Base-by-base conservation (phyloP, 805 yeast genomes). In the Schwanniomyces pseudopolymorphus region DNA sequence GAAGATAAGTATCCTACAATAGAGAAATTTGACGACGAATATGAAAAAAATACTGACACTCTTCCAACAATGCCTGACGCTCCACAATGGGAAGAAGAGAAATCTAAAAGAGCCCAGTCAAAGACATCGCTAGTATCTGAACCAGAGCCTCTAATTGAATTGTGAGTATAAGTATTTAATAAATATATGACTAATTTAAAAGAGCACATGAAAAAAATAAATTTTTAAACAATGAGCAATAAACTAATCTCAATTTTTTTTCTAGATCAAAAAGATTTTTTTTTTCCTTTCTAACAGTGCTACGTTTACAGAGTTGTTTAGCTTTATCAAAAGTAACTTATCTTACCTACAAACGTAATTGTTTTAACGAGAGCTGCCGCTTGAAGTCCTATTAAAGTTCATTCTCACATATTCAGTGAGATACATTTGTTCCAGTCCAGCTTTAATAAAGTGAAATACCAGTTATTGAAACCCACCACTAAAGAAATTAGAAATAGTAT, bases 341-440 rank as follows among this genome's bases (percentile, higher is more conserved):
- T 41, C 42, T 39, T 43, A 35, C 46, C 14, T 24, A 14, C 17
- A 35, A 38, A 14, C 19, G 21, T 39, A 22, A 43, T 45, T 46
- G 35, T 42, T 33, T 42, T 53, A 40, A 69, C 74, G 74, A 68
- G 74, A 69, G 74, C 74, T 69, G 74, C 74, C 74, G 74, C 70
- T 64, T 69, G 72, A 69, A 61, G 71, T 64, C 52, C 42, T 36
- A 25, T 47, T 41, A 39, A 40, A 40, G 45, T 43, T 39, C 40
- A 40, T 55, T 60, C 75, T 71, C 76, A 63, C 72, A 43, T 42
- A 37, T 46, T 47, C 70, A 66, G 73, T 67, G 72, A 63, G 47
- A 33, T 14, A 28, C 43, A 33, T 39, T 49, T 44, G 28, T 38
- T n/a, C 28, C 39, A 31, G 38, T 37, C 24, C 46, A 13, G 42